A percentile compares a stretch with the other conserved stretches of the same genome.
These are phyloP conservation scores for Phymatotrichopsis omnivora DNA, from an alignment of 2,329 filamentous ascomycete species.

Conservation along the genomic window DNA sequence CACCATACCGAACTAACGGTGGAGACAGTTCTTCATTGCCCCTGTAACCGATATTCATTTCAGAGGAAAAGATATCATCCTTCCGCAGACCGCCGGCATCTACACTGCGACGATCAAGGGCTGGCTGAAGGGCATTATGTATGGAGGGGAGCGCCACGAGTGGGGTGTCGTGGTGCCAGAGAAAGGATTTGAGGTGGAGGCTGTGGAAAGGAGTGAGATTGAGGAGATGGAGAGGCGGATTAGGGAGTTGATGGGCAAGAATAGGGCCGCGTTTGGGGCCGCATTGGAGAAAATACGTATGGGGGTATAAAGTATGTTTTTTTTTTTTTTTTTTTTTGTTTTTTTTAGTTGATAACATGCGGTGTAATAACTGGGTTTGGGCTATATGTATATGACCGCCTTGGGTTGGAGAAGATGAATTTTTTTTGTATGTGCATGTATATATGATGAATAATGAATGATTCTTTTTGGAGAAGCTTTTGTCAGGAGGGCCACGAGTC, in stretches of 20 bases:
- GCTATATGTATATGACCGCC: too few relatives aligned
- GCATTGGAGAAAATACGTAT: slow-evolving; percentile 18
- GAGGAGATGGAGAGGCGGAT: slow-evolving; percentile 20
- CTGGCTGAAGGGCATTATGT: slow-evolving; percentile 65
- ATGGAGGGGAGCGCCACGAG: slow-evolving; percentile 54
- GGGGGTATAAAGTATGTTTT: slow-evolving; percentile 4
- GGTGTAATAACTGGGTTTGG: too few relatives aligned
- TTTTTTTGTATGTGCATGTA: too few relatives aligned
- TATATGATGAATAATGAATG: too few relatives aligned
- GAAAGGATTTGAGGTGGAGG: slow-evolving; percentile 35
- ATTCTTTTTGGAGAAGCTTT: too few relatives aligned
- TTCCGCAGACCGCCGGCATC: slow-evolving; percentile 46
- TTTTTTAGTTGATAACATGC: too few relatives aligned
- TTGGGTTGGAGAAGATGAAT: too few relatives aligned
- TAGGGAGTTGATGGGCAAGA: slow-evolving; percentile 19
- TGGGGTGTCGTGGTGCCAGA: slow-evolving; percentile 62
- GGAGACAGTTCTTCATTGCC: slow-evolving; percentile 55
- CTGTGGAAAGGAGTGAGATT: slow-evolving; percentile 14
- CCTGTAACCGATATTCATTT: slow-evolving; percentile 60
- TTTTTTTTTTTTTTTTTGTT: not conserved
- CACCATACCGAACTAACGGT: slow-evolving; percentile 15
- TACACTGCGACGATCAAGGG: slow-evolving; percentile 55
- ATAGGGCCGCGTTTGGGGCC: slow-evolving; percentile 14
- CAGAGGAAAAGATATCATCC: slow-evolving; percentile 51
- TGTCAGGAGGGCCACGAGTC: too few relatives aligned